These are phyloP conservation scores for Ogataea parapolymorpha DNA, from an alignment of 805 yeast species.

Conservation along the genomic window DNA sequence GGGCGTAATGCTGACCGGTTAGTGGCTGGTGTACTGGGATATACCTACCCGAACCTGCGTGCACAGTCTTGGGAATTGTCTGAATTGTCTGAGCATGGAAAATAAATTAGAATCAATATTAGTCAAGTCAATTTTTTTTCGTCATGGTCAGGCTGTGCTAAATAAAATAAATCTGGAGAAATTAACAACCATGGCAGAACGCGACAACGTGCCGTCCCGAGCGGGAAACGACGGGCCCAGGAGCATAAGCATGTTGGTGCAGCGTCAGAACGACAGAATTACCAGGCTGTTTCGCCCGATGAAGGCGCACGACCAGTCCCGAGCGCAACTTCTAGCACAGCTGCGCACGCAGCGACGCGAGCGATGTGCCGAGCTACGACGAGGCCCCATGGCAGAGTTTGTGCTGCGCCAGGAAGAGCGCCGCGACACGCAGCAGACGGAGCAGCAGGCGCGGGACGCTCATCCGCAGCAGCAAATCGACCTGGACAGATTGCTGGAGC, in stretches of 20 bases:
- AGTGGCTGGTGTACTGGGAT: neutral
- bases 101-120: slow-evolving; percentile 1
- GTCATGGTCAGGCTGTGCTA: slow-evolving; percentile 6
- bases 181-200: neutral
- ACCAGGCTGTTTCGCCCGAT: slow-evolving; percentile 23
- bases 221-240: neutral
- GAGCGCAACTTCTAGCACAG: slow-evolving; percentile 4
- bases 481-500: slow-evolving; percentile 15
- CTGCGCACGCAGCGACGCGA: slow-evolving; percentile 16
- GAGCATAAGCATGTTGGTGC: neutral
- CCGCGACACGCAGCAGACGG: slow-evolving; percentile 3
- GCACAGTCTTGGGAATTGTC: slow-evolving; percentile 9
- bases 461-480: slow-evolving; percentile 15
- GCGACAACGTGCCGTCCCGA: neutral
- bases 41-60: slow-evolving; percentile 7
- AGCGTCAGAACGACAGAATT: slow-evolving; percentile 13
- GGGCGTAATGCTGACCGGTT: slow-evolving; percentile 12
- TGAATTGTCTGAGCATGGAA: slow-evolving; percentile 8
- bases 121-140: slow-evolving; percentile 6
- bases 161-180: slow-evolving; percentile 7
- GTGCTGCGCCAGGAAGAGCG: slow-evolving; percentile 24
- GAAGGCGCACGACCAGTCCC: slow-evolving; percentile 5
- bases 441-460: slow-evolving; percentile 21
- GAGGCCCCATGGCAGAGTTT: slow-evolving; percentile 31
- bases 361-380: slow-evolving; percentile 8